Evolutionary conservation across 257 asterid species (phyloP), one percentile per base, ranked within the genome.

Genomic region (Plantago ovata): DNA sequence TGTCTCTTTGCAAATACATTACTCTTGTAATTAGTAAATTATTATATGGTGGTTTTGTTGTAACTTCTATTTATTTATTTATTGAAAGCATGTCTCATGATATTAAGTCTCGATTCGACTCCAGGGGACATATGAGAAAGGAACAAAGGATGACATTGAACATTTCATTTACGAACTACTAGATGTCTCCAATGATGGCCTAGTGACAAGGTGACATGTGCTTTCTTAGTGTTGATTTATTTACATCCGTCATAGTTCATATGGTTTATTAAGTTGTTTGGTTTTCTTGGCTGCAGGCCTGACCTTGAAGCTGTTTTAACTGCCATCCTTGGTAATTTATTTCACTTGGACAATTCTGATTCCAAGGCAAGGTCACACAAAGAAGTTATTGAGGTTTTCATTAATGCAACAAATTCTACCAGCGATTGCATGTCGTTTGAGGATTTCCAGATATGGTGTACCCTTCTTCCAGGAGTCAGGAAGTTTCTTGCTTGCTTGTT

Each of bases 91-190:
- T 64, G 58, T 53, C 23, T 53, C n/a, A 32, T 10, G 53, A 18
- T 16, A 9, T 14, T 48, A 48, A 23, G 43, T 44, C 38, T 55
- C 42, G 47, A 28, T 58, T 36, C 63, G 60, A 65, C 74, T 77
- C 64, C 77, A 92, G 96, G 95, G 71, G 41, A 84, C 91, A 39
- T 92, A 86, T 62, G 95, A 88, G 80, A 92, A 88, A 79, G 96
- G 98, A 56, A 80, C 96, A 23, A 84, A 77, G 12, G 77, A 79
- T 73, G 98, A 92, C 24, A 85, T 92, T 60, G 98, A 84, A 66
- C 95, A 84, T 69, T 92, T 92, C 77, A 79, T 92, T 51, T 88
- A 81, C 84, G 89, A 82, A 67, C 46, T 85, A 64, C 72, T 88
- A 64, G 94, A 92, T 75, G 84, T 84, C 64, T 69, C 78, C 23